These are phyloP conservation scores for Endothia cerciana DNA, from an alignment of 2,329 filamentous ascomycete species.

Conservation along the genomic window DNA sequence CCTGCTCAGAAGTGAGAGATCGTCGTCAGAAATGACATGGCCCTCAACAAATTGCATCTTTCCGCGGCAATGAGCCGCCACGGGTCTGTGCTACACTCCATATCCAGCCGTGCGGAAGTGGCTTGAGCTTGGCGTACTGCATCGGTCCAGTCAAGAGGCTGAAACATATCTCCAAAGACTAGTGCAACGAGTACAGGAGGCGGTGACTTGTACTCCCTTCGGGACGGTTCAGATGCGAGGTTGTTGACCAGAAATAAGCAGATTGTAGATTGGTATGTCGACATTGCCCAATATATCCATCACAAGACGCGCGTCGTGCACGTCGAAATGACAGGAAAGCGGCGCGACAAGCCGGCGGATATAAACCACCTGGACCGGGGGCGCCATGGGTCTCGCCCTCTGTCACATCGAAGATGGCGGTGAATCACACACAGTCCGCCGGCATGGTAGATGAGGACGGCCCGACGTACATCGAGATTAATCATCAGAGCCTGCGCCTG, in stretches of 20 bases:
- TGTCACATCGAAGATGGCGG: not conserved
- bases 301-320: conserved; percentile 6
- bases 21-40: conserved; percentile 25
- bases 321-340: conserved; percentile 3
- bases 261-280: not conserved
- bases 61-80: conserved; percentile 15
- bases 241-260: not conserved
- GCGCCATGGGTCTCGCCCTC: not conserved
- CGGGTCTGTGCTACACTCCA: conserved; percentile 19
- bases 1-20: conserved; percentile 27
- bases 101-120: not conserved
- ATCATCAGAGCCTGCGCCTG: not conserved
- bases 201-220: not conserved
- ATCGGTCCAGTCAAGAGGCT: conserved; percentile 17
- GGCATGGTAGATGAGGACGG: not conserved
- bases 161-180: conserved; percentile 15
- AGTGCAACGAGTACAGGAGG: conserved; percentile 5
- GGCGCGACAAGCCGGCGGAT: conserved; percentile 15
- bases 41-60: not conserved
- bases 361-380: not conserved
- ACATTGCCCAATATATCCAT: not conserved
- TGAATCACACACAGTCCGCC: not conserved
- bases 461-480: not conserved
- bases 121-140: conserved; percentile 6
- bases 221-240: not conserved